Base-by-base conservation (phyloP, 306 rosid species). In the Cicer bijugum region DNA sequence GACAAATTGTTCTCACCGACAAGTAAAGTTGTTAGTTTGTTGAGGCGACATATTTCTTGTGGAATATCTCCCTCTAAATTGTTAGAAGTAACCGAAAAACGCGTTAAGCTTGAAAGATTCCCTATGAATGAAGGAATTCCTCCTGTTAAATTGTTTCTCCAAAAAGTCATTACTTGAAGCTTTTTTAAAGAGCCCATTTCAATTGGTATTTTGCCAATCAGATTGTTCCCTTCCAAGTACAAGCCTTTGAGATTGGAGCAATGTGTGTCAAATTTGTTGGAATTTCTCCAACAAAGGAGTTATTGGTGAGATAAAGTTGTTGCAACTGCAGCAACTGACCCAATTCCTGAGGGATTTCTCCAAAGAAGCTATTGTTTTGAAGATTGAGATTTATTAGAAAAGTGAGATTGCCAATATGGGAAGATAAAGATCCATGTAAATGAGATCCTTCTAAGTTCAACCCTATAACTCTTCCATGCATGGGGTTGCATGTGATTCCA, bases 401-500 rank as follows among this genome's bases (percentile, higher is more conserved):
- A 19, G 71, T 10, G 39, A 86, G 80, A 57, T 83, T 82, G 0
- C 86, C 86, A 15, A 79, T 5, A 66, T 66, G 55, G 0, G 55
- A 39, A 66, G 71, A 33, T 35, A 76, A 33, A 33, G 60, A 12
- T 67, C 88, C 85, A 4, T 20, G 38, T 51, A 85, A 61, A 1
- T n/a, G 12, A 12, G 2, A 20, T 4, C 72, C 74, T 33, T 1
- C 3, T n/a, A 79, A 48, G 14, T 20, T 19, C 78, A 85, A 15
- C 47, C 58, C 48, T 3, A 9, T 53, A 1, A 82, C 82, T 51
- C 79, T 82, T 20, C 67, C 82, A 6, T 76, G 82, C 9, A 35
- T n/a, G 7, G 1, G 44, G 9, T 69, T 43, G 43, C 87, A 86
- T 4, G 75, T 20, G 63, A 83, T 8, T 51, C 89, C 89, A 8